A percentile compares a stretch with the other conserved stretches of the same genome.
These are phyloP conservation scores for Mariannaea sp. DNA, from an alignment of 2,329 filamentous ascomycete genomes.

Conservation along the genomic window DNA sequence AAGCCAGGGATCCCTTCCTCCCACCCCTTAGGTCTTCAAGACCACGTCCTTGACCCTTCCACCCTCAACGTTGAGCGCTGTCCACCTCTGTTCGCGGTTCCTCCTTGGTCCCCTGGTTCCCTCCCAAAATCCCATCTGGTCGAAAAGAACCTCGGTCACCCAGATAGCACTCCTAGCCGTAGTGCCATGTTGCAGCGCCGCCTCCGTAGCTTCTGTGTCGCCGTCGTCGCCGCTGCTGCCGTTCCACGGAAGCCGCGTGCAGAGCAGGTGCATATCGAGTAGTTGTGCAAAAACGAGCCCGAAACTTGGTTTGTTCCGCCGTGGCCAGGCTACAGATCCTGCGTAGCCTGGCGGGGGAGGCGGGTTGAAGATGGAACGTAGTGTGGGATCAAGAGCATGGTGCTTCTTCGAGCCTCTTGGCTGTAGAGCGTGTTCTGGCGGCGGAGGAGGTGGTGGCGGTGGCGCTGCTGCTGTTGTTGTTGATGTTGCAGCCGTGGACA, in stretches of 20 bases:
- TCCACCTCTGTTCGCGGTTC: constrained; percentile 60
- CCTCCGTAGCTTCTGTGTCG: constrained; percentile 2
- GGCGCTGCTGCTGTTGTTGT: no score
- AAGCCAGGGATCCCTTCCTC: constrained; percentile 9
- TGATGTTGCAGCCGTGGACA: constrained; percentile 4
- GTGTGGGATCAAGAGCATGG: constrained; percentile 46
- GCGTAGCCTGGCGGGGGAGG: constrained; percentile 30
- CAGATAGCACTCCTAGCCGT: constrained; percentile 42
- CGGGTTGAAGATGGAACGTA: constrained; percentile 56
- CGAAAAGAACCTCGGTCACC: constrained; percentile 57
- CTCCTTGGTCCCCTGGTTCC: constrained; percentile 37
- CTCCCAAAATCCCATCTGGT: constrained; percentile 55
- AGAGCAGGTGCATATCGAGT: constrained; percentile 59
- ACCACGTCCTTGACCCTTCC: constrained; percentile 49
- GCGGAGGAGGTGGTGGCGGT: not conserved
- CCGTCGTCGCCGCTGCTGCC: constrained; percentile 40
- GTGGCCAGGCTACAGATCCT: constrained; percentile 22
- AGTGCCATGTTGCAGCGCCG: constrained; percentile 1
- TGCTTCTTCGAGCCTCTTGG: not conserved
- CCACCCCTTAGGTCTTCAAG: constrained; percentile 7
- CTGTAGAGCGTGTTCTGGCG: no score
- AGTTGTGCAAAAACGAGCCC: constrained; percentile 60
- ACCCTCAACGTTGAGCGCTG: constrained; percentile 49
- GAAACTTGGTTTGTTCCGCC: constrained; percentile 55
- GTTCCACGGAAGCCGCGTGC: constrained; percentile 49